Conservation (phyloP, 176 grass and related monocot species). For the Neostapfia colusana region DNA sequence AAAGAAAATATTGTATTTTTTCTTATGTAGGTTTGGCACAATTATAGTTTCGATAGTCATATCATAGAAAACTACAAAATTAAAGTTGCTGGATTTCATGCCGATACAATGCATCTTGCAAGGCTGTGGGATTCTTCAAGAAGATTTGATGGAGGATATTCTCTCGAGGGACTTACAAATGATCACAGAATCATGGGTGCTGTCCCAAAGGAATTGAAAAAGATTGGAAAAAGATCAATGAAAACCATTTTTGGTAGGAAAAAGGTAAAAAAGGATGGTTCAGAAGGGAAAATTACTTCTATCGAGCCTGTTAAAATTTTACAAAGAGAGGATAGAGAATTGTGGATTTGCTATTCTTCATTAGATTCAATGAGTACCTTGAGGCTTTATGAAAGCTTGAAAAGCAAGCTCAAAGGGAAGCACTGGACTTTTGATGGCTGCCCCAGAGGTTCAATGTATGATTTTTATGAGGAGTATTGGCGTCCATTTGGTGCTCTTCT, state of each 20-base stretch:
- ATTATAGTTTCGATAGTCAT: conserved; percentile 99
- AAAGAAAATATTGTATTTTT: conserved; percentile 21
- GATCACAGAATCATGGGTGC: conserved; percentile 73
- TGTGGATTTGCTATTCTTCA: conserved; percentile 86
- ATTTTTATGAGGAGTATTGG: conserved; percentile 92
- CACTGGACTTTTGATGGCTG: conserved; percentile 63
- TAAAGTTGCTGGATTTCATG: conserved; percentile 91
- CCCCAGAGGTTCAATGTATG: conserved; percentile 72
- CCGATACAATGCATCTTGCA: conserved; percentile 98
- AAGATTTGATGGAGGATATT: conserved; percentile 82
- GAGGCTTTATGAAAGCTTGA: conserved; percentile 81
- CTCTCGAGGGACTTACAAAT: conserved; percentile 91
- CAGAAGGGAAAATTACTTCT: conserved; percentile 62
- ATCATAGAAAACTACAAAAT: conserved; percentile 83
- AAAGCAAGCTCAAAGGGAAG: conserved; percentile 61
- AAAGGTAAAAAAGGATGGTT: conserved; percentile 87
- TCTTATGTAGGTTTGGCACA: conserved; percentile 92
- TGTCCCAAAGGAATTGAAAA: conserved; percentile 47
- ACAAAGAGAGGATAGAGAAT: conserved; percentile 77
- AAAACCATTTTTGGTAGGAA: conserved; percentile 96
- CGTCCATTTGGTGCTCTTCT: conserved; percentile 81
- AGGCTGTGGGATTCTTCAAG: conserved; percentile 93
- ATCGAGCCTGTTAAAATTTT: conserved; percentile 64
- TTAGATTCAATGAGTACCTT: conserved; percentile 88
- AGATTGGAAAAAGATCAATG: conserved; percentile 83